Evolutionary conservation across 768 basidiomycete genomes (phyloP), one percentile per base, ranked within the genome.

Genomic region (Kwoniella sp.): DNA sequence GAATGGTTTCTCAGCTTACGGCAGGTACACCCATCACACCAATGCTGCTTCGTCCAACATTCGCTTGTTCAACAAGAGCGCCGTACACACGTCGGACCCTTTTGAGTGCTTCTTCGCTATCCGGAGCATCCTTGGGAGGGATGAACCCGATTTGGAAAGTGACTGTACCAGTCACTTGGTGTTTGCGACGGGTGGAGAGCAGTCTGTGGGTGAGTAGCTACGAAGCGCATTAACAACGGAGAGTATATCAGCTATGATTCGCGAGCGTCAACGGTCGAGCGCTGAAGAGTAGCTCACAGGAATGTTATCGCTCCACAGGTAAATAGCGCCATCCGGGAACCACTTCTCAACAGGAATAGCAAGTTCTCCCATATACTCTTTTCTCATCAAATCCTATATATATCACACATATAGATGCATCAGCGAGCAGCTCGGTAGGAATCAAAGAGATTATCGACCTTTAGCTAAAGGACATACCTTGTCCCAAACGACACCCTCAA

Each of bases 401-500:
- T 15, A 15, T 9, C 17, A 19, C 40, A 44, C 40, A 15, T 19
- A 19, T 15, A 9, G 33, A 33, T 10, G 17, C 4, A 10, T 44
- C 33, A 33, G 33, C 33, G 6, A 33, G 33, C 33, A 33, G 7
- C 33, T 33, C 33, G 33, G 13, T 13, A 6, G 13, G 7, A 33
- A 33, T 13, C n/a, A n/a, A n/a, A n/a, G n/a, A n/a, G n/a, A n/a
- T n/a, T n/a, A 33, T 33, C 13, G 33, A 33, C 33, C 33, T 37
- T 40, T 58, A 53, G 58, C 49, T 30, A 13, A 17, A 8, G 19
- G 25, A 48, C 76, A 54, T 30, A 73, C 94, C 82, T 89, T 92
- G 80, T 94, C 93, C 94, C 95, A 99, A 0, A 93, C 84, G 13
- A 96, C 88, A 33, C 92, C 82, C 79, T 97, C 93, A 47, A 97